These are phyloP conservation scores for Sporothrix brunneoviolacea DNA, from an alignment of 2,329 filamentous ascomycete species.

Conservation along the genomic window DNA sequence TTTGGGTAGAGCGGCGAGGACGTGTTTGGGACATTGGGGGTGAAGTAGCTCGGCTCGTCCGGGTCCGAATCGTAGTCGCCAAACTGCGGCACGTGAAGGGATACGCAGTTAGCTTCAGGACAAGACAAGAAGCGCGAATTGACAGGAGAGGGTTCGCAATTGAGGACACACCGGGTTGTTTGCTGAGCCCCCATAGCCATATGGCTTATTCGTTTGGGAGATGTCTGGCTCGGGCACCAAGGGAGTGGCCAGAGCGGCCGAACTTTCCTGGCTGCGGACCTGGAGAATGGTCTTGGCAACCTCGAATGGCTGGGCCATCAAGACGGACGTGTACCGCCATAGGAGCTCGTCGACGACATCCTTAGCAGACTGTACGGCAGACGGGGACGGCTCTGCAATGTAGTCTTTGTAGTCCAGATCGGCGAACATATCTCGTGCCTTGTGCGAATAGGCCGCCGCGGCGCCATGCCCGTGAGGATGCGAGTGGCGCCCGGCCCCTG, in stretches of 20 bases:
- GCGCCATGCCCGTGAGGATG: constrained; percentile 40
- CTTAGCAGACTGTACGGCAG: constrained; percentile 65
- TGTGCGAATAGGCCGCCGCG: constrained; percentile 41
- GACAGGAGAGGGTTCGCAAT: background rate
- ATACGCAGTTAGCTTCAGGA: no score
- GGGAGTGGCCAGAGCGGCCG: constrained; percentile 28
- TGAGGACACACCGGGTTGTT: background rate
- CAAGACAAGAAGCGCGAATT: no score
- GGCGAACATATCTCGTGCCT: constrained; percentile 77
- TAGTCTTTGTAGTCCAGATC: constrained; percentile 92
- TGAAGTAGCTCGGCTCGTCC: constrained; percentile 82
- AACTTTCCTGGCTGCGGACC: constrained; percentile 53
- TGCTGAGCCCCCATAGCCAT: background rate
- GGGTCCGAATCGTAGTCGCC: constrained; percentile 63
- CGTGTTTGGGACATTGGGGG: constrained; percentile 53
- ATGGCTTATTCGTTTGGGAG: background rate
- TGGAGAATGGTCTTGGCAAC: constrained; percentile 92
- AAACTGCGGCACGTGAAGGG: constrained; percentile 22
- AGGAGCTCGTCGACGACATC: constrained; percentile 75
- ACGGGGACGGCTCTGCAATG: constrained; percentile 68
- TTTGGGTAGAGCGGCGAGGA: constrained; percentile 40
- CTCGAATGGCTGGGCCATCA: constrained; percentile 94
- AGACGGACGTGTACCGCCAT: constrained; percentile 84
- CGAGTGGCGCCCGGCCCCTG: constrained; percentile 26
- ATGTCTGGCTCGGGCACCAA: background rate